A percentile compares a stretch with the other conserved stretches of the same genome.
These are phyloP conservation scores for Xerocomus spinulosus DNA, from an alignment of 768 basidiomycete genomes.

Conservation along the genomic window DNA sequence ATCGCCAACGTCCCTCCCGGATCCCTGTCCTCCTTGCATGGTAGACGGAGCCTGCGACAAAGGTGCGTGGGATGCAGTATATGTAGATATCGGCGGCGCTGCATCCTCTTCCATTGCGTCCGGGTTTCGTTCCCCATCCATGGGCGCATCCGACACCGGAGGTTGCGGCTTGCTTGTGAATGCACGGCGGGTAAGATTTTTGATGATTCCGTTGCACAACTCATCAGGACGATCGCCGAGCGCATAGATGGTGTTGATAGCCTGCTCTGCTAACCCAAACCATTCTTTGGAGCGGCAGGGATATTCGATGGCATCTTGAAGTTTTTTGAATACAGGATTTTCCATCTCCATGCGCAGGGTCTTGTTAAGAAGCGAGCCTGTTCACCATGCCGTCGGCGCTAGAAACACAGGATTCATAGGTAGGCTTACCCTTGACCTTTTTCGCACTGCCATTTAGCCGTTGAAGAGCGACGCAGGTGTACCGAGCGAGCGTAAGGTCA, in stretches of 20 bases:
- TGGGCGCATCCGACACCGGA: conserved; percentile 1
- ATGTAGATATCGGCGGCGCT: conserved; percentile 29
- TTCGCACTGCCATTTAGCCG: conserved; percentile 92
- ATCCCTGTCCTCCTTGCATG: conserved; percentile 5
- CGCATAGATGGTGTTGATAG: conserved; percentile 92
- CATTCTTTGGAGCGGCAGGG: conserved; percentile 86
- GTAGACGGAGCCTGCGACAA: conserved; percentile 17
- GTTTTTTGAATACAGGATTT: conserved; percentile 75
- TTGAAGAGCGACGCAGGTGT: conserved; percentile 91
- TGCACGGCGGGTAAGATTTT: conserved; percentile 68
- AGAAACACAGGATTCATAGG: not conserved
- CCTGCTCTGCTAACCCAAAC: conserved; percentile 97
- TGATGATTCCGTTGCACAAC: conserved; percentile 77
- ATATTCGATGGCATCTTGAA: conserved; percentile 75
- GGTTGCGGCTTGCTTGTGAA: conserved; percentile 42
- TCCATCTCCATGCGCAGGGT: conserved; percentile 84
- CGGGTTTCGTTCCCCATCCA: conserved; percentile 33
- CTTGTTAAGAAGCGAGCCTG: conserved; percentile 86
- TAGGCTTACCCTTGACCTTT: conserved; percentile 81
- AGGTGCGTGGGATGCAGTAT: conserved; percentile 15
- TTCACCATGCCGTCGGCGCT: not conserved
- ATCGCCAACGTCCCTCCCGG: conserved; percentile 59
- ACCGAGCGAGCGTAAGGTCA: conserved; percentile 86
- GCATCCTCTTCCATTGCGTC: conserved; percentile 51
- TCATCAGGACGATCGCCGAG: conserved; percentile 91